Evolutionary conservation across 164 flowering plant genomes (phyloP), one percentile per base, ranked within the genome.

Genomic region (Kalanchoe fedtschenkoi): DNA sequence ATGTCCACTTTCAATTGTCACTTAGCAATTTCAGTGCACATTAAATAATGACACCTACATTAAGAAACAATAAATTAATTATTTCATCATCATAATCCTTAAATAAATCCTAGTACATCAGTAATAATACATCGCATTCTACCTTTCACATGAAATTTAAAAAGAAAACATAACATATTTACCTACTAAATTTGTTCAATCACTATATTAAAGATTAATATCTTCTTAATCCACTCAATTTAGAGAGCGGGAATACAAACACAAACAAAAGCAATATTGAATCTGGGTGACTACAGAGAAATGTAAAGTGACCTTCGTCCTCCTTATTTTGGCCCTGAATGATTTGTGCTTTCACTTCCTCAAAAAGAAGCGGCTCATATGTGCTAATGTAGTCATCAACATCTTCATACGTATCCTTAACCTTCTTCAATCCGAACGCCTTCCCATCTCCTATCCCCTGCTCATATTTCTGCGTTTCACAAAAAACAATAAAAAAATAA

Each of bases 271-370:
- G 30, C 35, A 47, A 14, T 6, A 59, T 39, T 39, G 65, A 56
- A 14, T 54, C 32, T 8, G n/a, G 53, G 15, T 24, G 2, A 0
- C 5, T 8, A 42, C 60, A 34, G 5, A 34, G 10, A 21, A 68
- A 44, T 55, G 55, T 5, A 24, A 43, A 59, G 16, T 42, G 65
- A 79, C 83, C 81, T 22, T 77, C 84, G 65, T 79, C 85, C 67
- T 81, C 91, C 2, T 82, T 88, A 15, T 83, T 81, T 47, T 62
- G 79, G 13, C 72, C 79, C 68, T 81, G 83, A 42, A 78, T 70
- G n/a, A 90, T 85, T 60, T 93, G 95, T 17, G 98, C 90, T 68
- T 88, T 93, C 29, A 81, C 92, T 73, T 93, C 97, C 72, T 93
- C 98, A 24, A 93, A 85, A 24, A 93, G 67, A 63, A 93, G 88